These are phyloP conservation scores for Kuraishia borneana DNA, from an alignment of 805 yeast species.

Conservation along the genomic window DNA sequence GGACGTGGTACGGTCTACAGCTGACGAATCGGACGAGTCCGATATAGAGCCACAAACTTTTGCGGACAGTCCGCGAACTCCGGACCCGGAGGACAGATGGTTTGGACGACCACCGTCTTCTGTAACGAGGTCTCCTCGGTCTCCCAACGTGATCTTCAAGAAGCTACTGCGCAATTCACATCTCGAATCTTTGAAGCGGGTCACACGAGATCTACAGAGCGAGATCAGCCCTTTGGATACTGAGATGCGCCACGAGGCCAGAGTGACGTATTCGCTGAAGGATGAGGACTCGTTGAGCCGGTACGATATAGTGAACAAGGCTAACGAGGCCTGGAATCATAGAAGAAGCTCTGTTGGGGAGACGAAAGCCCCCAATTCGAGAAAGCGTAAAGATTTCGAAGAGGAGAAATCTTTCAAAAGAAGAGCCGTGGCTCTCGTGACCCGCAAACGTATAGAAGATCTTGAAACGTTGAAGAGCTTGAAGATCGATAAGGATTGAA, in stretches of 20 bases:
- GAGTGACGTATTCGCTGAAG: slow-evolving; percentile 18
- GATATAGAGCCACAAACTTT: not conserved
- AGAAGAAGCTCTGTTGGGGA: slow-evolving; percentile 5
- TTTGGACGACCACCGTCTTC: not conserved
- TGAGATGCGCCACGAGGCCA: slow-evolving; percentile 23
- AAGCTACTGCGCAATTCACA: slow-evolving; percentile 16
- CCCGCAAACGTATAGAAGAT: no score
- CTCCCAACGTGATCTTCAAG: slow-evolving; percentile 17
- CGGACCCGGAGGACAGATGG: not conserved
- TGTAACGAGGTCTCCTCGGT: not conserved
- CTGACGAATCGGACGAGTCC: not conserved
- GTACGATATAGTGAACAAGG: slow-evolving; percentile 21
- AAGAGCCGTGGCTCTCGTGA: not conserved
- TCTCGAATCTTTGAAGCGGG: slow-evolving; percentile 21
- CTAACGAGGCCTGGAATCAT: slow-evolving; percentile 24
- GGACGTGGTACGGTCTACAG: not conserved
- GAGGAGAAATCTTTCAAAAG: not conserved
- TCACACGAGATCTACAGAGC: slow-evolving; percentile 19
- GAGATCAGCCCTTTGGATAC: slow-evolving; percentile 22
- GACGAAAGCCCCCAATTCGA: not conserved
- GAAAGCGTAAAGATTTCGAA: not conserved
- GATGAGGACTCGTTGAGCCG: slow-evolving; percentile 18
- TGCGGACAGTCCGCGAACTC: not conserved
- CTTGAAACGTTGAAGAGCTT: no score
- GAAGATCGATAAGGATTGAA: no score